Conservation (phyloP, 2,329 filamentous ascomycete genomes). For the Dothistroma septosporum region DNA sequence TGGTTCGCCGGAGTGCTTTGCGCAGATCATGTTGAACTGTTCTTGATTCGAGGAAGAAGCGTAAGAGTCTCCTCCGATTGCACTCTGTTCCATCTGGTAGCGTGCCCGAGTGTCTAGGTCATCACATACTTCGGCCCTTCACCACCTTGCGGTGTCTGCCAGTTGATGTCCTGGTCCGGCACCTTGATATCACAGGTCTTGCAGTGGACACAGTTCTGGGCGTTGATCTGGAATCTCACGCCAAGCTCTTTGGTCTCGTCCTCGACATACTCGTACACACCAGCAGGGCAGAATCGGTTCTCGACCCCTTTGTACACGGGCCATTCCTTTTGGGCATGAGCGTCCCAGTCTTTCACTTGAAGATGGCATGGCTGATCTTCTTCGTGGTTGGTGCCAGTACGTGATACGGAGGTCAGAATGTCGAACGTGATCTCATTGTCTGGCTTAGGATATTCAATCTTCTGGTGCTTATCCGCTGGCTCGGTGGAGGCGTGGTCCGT, state of each 20-base stretch:
- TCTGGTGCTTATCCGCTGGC: slow-evolving; percentile 69
- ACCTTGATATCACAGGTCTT: slow-evolving; percentile 99
- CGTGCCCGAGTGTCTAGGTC: slow-evolving; percentile 37
- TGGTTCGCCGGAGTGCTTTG: not conserved
- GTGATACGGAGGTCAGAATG: slow-evolving; percentile 88
- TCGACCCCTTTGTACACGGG: slow-evolving; percentile 88
- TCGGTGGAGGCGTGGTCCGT: slow-evolving; percentile 77
- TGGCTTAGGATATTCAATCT: slow-evolving; percentile 96
- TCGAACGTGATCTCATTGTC: slow-evolving; percentile 95
- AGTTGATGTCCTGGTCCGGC: slow-evolving; percentile 89
- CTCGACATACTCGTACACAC: slow-evolving; percentile 97
- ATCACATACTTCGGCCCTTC: slow-evolving; percentile 66
- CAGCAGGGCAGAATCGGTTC: slow-evolving; percentile 94
- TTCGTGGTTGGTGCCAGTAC: slow-evolving; percentile 96
- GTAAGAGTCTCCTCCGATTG: not conserved
- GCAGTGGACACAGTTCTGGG: slow-evolving; percentile 98
- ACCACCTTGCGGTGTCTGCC: slow-evolving; percentile 85
- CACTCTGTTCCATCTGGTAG: not conserved
- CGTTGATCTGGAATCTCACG: slow-evolving; percentile 94
- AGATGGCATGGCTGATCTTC: slow-evolving; percentile 97
- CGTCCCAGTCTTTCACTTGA: slow-evolving; percentile 92
- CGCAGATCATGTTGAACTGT: not conserved
- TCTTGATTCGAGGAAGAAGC: not conserved
- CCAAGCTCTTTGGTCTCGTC: slow-evolving; percentile 81
- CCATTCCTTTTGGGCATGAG: slow-evolving; percentile 76